These are phyloP conservation scores for Marsdenia floribunda DNA, from an alignment of 257 asterid genomes.

Conservation along the genomic window DNA sequence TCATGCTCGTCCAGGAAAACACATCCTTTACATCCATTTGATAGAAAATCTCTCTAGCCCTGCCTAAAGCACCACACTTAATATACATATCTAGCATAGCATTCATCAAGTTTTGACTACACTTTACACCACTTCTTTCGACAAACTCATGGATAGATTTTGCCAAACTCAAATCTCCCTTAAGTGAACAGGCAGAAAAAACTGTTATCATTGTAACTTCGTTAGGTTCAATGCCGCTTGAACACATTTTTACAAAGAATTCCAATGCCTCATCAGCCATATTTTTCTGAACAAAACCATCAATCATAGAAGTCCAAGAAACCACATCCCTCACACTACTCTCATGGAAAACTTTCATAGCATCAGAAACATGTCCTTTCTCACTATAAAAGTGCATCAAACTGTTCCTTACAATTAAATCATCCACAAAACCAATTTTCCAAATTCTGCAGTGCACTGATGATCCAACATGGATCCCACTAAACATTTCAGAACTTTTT, in stretches of 20 bases:
- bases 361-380: constrained; percentile 33
- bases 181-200: constrained; percentile 60
- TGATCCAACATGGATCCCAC: constrained; percentile 38
- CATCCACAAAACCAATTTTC: constrained; percentile 54
- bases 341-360: constrained; percentile 46
- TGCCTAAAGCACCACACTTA: constrained; percentile 55
- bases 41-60: constrained; percentile 49
- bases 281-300: constrained; percentile 47
- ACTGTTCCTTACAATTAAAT: constrained; percentile 58
- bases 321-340: constrained; percentile 58
- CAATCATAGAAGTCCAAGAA: constrained; percentile 77
- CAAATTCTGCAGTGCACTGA: constrained; percentile 55
- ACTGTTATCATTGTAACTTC: constrained; percentile 68
- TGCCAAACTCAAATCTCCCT: constrained; percentile 56
- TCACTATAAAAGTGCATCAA: constrained; percentile 62
- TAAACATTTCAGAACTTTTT: constrained; percentile 51
- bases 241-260: constrained; percentile 60
- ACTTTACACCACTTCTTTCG: constrained; percentile 30
- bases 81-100: constrained; percentile 69
- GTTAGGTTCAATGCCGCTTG: constrained; percentile 48
- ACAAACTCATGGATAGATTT: constrained; percentile 39
- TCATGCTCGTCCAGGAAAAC: constrained; percentile 79
- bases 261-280: constrained; percentile 60
- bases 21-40: constrained; percentile 58
- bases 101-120: constrained; percentile 54